Conservation (phyloP, 2,329 filamentous ascomycete species). For the Aureobasidium lini region DNA sequence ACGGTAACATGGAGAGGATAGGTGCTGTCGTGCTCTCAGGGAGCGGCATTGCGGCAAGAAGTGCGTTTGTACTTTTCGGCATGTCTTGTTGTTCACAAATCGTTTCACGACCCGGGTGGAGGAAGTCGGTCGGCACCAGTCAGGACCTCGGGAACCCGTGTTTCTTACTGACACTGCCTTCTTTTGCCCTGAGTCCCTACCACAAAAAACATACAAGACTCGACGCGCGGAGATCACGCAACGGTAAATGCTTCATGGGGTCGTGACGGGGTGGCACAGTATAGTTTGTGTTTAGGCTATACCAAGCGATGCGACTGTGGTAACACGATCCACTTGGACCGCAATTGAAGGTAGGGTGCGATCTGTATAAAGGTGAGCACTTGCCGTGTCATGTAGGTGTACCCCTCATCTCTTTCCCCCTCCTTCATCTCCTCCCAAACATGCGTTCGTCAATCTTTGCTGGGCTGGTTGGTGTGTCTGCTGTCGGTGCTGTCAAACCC, state of each 20-base stretch:
- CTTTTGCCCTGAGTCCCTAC: background rate
- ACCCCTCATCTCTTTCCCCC: background rate
- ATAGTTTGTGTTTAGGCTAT: background rate
- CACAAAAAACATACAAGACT: background rate
- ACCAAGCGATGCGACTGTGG: background rate
- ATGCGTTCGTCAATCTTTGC: background rate
- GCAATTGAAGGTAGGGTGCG: background rate
- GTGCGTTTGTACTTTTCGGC: no score
- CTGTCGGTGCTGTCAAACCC: constrained; percentile 27
- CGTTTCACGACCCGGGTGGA: no score
- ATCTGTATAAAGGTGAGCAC: background rate
- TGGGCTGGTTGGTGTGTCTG: background rate
- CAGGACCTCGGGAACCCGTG: background rate
- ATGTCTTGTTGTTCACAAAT: no score
- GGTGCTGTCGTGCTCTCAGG: no score
- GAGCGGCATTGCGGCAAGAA: no score
- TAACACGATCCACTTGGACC: background rate
- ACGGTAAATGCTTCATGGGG: background rate
- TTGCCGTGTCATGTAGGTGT: background rate
- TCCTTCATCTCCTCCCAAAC: background rate
- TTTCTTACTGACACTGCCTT: background rate
- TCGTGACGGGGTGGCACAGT: background rate
- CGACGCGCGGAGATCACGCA: background rate
- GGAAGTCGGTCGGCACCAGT: no score
- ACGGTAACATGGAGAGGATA: no score